These are phyloP conservation scores for Bipolaris bicolor DNA, from an alignment of 2,329 filamentous ascomycete genomes.

Conservation along the genomic window DNA sequence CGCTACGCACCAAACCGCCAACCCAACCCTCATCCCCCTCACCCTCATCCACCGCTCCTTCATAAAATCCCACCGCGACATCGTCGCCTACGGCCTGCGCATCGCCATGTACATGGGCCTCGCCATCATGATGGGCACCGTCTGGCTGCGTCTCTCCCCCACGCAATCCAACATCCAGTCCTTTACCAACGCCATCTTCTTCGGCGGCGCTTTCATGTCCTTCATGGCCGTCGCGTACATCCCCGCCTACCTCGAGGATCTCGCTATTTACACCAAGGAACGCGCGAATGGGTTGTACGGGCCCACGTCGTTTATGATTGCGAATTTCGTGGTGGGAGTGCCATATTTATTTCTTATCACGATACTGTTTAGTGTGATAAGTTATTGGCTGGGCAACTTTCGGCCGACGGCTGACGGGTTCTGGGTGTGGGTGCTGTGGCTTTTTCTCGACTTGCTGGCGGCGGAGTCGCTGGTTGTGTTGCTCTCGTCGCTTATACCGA, in stretches of 20 bases:
- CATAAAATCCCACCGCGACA: constrained; percentile 83
- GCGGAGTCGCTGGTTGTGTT: constrained; percentile 84
- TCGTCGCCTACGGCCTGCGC: constrained; percentile 83
- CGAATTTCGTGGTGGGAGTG: constrained; percentile 82
- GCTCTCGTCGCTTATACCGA: constrained; percentile 73
- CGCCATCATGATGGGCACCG: constrained; percentile 86
- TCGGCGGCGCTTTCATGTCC: constrained; percentile 59
- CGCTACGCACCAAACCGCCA: constrained; percentile 44
- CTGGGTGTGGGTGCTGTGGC: constrained; percentile 80
- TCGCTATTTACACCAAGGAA: constrained; percentile 75
- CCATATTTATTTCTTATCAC: constrained; percentile 83
- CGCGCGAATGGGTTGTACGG: constrained; percentile 82
- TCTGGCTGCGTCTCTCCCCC: constrained; percentile 75
- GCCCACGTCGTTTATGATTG: constrained; percentile 71
- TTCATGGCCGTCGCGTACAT: constrained; percentile 76
- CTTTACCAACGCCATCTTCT: constrained; percentile 78
- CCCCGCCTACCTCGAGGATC: constrained; percentile 81
- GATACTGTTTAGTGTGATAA: constrained; percentile 74
- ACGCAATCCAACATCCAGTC: constrained; percentile 77
- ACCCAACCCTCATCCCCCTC: constrained; percentile 59
- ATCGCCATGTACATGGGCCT: constrained; percentile 82
- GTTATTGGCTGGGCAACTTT: constrained; percentile 83
- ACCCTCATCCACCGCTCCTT: constrained; percentile 78
- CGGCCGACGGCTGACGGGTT: constrained; percentile 69
- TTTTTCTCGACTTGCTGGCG: constrained; percentile 82